A percentile compares a stretch with the other conserved stretches of the same genome.
Evolutionary conservation across 305 asterid species (phyloP).

Genomic region (Fraxinus baroniana): DNA sequence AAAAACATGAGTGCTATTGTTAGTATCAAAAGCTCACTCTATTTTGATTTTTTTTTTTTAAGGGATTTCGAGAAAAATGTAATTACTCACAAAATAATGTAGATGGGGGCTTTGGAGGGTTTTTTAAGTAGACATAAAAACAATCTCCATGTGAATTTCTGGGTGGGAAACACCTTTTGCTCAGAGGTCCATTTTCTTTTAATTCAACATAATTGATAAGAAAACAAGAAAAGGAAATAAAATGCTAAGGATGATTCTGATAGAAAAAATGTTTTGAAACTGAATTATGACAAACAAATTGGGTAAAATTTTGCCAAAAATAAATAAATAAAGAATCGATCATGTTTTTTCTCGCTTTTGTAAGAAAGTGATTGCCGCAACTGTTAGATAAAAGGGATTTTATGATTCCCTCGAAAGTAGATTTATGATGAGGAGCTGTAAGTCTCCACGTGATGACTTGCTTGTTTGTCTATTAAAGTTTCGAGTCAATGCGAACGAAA

Average conservation of each 20-base stretch:
- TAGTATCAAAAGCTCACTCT: too few species aligned
- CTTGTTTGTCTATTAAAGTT: not conserved
- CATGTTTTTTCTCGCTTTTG: not conserved
- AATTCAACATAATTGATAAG: not conserved
- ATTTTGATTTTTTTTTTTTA: too few species aligned
- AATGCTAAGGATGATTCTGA: not conserved
- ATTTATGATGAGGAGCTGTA: not conserved
- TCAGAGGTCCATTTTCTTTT: not conserved
- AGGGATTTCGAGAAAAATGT: not conserved
- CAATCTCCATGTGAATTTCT: conserved; percentile 1
- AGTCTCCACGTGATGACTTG: not conserved
- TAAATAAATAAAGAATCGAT: not conserved
- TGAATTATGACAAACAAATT: not conserved
- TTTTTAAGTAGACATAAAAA: conserved; percentile 11
- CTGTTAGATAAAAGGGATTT: not conserved
- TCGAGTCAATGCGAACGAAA: not conserved
- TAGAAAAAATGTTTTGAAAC: not conserved
- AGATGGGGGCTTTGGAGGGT: not conserved
- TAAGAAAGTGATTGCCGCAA: not conserved
- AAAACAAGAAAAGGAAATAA: conserved; percentile 7
- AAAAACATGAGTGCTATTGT: too few species aligned
- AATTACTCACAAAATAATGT: not conserved
- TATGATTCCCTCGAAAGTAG: not conserved
- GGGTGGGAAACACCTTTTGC: conserved; percentile 27
- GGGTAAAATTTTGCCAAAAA: not conserved